Conservation (phyloP, 1,284 basidiomycete genomes). For the Somion occarium region DNA sequence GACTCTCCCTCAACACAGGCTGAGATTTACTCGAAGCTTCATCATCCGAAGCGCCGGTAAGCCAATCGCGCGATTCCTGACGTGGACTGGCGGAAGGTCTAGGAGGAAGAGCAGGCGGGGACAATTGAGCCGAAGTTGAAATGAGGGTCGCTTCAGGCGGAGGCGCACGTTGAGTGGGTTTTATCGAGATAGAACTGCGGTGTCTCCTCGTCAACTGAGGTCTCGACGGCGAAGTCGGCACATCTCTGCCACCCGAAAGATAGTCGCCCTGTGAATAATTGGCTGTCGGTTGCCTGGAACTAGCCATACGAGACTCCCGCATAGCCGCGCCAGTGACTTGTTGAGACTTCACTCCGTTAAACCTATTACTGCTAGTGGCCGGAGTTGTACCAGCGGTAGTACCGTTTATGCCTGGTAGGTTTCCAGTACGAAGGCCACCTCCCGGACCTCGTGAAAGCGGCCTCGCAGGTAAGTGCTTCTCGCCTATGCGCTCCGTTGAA, state of each 20-base stretch:
- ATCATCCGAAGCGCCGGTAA: slow-evolving; percentile 60
- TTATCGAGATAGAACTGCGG: slow-evolving; percentile 36
- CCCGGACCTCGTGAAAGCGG: slow-evolving; percentile 9
- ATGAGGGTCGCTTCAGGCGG: background rate
- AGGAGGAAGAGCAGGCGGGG: slow-evolving; percentile 21
- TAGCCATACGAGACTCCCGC: slow-evolving; percentile 35
- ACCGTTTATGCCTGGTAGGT: slow-evolving; percentile 7
- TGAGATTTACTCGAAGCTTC: slow-evolving; percentile 17
- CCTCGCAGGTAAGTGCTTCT: slow-evolving; percentile 2
- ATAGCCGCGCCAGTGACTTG: slow-evolving; percentile 53
- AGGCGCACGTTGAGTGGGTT: slow-evolving; percentile 14
- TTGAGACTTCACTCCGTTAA: slow-evolving; percentile 35
- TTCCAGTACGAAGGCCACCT: slow-evolving; percentile 5
- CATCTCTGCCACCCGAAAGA: background rate
- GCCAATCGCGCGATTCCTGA: slow-evolving; percentile 51
- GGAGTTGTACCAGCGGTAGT: slow-evolving; percentile 3
- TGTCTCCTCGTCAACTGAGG: slow-evolving; percentile 38
- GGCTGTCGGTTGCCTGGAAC: slow-evolving; percentile 13
- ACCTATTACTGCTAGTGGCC: slow-evolving; percentile 9
- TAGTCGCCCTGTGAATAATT: slow-evolving; percentile 2
- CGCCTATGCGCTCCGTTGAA: slow-evolving; percentile 10
- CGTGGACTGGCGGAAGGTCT: slow-evolving; percentile 18
- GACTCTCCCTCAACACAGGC: slow-evolving; percentile 59
- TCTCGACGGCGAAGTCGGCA: slow-evolving; percentile 14
- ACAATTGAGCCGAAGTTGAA: background rate